phyloP scores from a whole-genome alignment of 331 rosid species.

The Spiraea crenata region DNA sequence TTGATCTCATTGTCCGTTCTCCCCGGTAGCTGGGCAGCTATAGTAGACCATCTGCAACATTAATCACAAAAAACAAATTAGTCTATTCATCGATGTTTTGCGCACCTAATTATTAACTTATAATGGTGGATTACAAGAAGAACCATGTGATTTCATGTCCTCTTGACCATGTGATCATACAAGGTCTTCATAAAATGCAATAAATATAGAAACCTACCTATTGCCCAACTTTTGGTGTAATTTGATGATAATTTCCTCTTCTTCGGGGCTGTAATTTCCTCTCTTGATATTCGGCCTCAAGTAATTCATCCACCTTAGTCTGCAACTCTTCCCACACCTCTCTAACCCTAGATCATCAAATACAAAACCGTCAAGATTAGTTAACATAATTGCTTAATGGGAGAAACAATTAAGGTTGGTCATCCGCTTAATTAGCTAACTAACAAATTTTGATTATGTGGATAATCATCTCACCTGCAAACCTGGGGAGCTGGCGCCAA shows the following conservation, averaged over 20 bases:
- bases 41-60: constrained; percentile 57
- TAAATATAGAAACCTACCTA: constrained; percentile 25
- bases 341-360: constrained; percentile 36
- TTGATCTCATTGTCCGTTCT: constrained; percentile 72
- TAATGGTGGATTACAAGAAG: not conserved
- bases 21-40: constrained; percentile 56
- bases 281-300: constrained; percentile 59
- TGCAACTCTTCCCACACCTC: constrained; percentile 75
- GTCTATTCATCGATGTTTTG: too few species aligned
- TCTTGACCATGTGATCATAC: not conserved
- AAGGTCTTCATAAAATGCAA: too few species aligned
- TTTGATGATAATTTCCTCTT: constrained; percentile 52
- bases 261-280: constrained; percentile 54
- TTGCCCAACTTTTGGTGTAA: constrained; percentile 51
- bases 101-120: not conserved
- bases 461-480: constrained; percentile 49
- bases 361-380: not conserved
- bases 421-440: too few species aligned
- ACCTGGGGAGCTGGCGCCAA: constrained; percentile 84
- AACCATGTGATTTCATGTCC: not conserved
- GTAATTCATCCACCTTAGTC: constrained; percentile 68
- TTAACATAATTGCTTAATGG: too few species aligned
- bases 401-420: too few species aligned
- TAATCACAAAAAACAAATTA: not conserved
- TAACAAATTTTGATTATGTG: too few species aligned